A percentile compares a stretch with the other conserved stretches of the same genome.
phyloP scores from a whole-genome alignment of 805 yeast species.

The Jamesozyma rosinii region DNA sequence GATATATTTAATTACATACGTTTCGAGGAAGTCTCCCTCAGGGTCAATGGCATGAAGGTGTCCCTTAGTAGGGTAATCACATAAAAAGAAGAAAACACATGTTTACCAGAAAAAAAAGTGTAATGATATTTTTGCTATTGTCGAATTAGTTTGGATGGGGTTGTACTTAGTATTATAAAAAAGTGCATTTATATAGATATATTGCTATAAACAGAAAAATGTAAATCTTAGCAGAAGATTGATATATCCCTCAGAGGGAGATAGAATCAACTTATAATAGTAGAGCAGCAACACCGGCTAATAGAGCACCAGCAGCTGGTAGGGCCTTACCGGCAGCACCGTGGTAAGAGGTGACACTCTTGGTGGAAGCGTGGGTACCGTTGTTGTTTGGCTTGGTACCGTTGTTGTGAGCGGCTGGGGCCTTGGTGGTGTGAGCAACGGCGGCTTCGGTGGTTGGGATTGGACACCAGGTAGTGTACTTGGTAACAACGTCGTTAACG shows the following conservation, averaged over 20 bases:
- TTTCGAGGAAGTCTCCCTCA: too few species aligned
- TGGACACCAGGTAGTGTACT: constrained; percentile 32
- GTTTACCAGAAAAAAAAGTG: too few species aligned
- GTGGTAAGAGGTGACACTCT: constrained; percentile 26
- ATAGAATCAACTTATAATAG: constrained; percentile 31
- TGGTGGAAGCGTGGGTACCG: constrained; percentile 5
- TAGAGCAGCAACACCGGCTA: constrained; percentile 43
- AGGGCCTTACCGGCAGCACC: constrained; percentile 40
- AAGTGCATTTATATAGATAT: too few species aligned
- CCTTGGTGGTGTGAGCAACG: background rate
- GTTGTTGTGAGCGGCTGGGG: background rate
- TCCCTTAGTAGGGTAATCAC: too few species aligned
- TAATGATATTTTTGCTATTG: too few species aligned
- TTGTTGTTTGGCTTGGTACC: constrained; percentile 1
- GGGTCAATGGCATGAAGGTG: too few species aligned
- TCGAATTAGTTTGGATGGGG: too few species aligned
- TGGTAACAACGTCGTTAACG: constrained; percentile 29
- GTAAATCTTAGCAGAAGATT: background rate
- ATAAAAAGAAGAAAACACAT: too few species aligned
- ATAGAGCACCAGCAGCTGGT: constrained; percentile 41
- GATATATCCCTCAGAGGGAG: background rate
- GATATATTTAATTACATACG: too few species aligned
- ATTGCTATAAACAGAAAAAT: too few species aligned
- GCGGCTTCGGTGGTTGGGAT: constrained; percentile 15
- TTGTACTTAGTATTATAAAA: too few species aligned